Evolutionary conservation across 768 basidiomycete species (phyloP).

Genomic region (Tulasnella sp.): DNA sequence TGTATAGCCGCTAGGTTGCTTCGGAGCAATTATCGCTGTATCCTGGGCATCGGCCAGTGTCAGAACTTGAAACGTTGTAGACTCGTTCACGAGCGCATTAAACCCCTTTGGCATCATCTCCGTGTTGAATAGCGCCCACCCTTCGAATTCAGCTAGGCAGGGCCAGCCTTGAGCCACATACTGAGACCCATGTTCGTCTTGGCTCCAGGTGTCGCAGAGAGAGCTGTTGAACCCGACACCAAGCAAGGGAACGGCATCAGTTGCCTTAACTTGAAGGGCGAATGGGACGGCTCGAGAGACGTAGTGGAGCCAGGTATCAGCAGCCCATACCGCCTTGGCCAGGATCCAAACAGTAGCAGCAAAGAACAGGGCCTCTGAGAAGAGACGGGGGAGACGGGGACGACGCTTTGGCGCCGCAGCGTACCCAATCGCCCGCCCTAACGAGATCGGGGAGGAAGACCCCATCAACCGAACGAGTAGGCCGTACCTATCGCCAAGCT

Average conservation of each 20-base stretch:
- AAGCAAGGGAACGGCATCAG: background rate
- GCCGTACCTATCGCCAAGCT: background rate
- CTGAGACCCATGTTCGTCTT: background rate
- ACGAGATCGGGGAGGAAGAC: background rate
- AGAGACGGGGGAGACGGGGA: background rate
- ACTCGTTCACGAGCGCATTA: background rate
- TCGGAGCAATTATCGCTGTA: background rate
- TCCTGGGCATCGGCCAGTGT: background rate
- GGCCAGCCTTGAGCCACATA: background rate
- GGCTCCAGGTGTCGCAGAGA: background rate
- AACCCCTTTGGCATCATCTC: background rate
- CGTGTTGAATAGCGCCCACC: background rate
- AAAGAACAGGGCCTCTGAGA: background rate
- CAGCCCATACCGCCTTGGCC: background rate
- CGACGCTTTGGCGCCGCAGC: background rate
- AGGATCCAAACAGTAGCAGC: background rate
- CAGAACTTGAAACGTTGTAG: background rate
- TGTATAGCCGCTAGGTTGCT: background rate
- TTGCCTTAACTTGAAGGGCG: background rate
- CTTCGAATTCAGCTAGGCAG: background rate
- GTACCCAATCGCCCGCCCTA: background rate
- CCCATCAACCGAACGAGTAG: slow-evolving; percentile 1
- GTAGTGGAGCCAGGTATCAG: background rate
- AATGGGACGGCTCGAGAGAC: background rate
- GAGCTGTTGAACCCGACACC: background rate